Base-by-base conservation (phyloP, 2,329 filamentous ascomycete species). In the Furcasterigmium furcatum region DNA sequence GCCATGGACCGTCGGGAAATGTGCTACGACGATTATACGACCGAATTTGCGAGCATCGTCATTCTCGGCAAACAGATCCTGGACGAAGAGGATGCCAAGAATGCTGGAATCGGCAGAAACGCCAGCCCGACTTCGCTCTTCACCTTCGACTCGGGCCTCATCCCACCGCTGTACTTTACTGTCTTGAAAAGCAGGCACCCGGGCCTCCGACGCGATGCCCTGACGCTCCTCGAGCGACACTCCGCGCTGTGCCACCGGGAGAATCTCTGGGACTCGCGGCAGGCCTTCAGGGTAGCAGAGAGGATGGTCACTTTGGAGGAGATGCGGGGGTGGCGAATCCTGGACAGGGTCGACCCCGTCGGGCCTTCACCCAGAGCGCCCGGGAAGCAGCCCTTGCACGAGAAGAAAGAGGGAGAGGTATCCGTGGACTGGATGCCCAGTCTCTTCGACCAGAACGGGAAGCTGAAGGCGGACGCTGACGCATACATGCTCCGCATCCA, bases 131-230 rank as follows among this genome's bases (percentile, higher is more conserved):
- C n/a, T 2, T 10, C 34, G 4, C n/a, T 9, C 9, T 73, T 74
- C 25, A 63, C 60, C 7, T 73, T 72, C 38, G 68, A 73, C 30
- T 70, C 67, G 12, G 67, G 70, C 19, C 44, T 72, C 1, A 58
- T 73, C 21, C 64, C 68, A 0, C 65, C 69, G 1, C 51, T 74
- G 1, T 72, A 70, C 50, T 74, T 67, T 50, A 64, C 66, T 8
- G 62, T 58, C 1, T 52, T 57, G 27, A 70, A 68, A 42, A 72
- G 67, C 40, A 60, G 70, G 2, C 70, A 71, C 46, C 74, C 64
- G 0, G 53, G 65, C 14, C 58, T 72, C 4, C 54, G 70, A 9
- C 59, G 67, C 1, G 60, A 65, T 1, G 70, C 70, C 0, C 54
- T 71, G 0, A 53, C 59, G 12, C 58, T 72, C 9, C 55, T 72